Evolutionary conservation across 2,329 filamentous ascomycete genomes (phyloP).

Genomic region (Aspergillus persii): DNA sequence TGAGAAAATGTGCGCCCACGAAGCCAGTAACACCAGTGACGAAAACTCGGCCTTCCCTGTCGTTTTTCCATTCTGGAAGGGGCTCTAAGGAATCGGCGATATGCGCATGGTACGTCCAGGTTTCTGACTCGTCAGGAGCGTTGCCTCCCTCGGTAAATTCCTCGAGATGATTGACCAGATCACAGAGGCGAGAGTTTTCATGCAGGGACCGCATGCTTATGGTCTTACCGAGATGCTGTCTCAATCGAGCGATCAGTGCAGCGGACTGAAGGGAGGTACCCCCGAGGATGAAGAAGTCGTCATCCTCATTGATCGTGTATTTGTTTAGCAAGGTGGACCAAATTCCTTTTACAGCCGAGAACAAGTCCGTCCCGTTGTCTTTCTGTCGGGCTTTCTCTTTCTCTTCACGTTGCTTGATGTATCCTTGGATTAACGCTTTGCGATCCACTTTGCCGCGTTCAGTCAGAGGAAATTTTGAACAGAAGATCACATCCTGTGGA

Average conservation of each 20-base stretch:
- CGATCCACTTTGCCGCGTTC: constrained; percentile 65
- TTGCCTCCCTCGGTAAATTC: constrained; percentile 5
- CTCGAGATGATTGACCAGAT: constrained; percentile 3
- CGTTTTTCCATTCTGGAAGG: constrained; percentile 3
- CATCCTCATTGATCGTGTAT: not conserved
- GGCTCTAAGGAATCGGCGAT: not conserved
- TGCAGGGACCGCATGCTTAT: constrained; percentile 8
- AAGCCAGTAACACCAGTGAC: constrained; percentile 85
- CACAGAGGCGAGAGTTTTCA: not conserved
- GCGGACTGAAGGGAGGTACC: constrained; percentile 11
- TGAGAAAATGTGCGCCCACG: constrained; percentile 72
- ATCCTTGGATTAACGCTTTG: constrained; percentile 14
- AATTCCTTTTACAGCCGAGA: not conserved
- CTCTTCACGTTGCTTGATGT: not conserved
- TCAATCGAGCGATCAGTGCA: not conserved
- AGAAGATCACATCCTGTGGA: constrained; percentile 64
- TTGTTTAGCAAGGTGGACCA: constrained; percentile 8
- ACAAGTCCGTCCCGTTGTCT: not conserved
- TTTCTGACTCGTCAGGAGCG: not conserved
- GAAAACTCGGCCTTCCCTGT: constrained; percentile 9
- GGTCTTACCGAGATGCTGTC: constrained; percentile 1
- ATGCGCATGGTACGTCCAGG: constrained; percentile 1
- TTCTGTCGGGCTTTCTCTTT: not conserved
- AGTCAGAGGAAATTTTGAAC: constrained; percentile 66
- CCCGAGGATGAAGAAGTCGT: constrained; percentile 9